Base-by-base conservation (phyloP, 495 filamentous ascomycete species). In the Annulohypoxylon stygium region DNA sequence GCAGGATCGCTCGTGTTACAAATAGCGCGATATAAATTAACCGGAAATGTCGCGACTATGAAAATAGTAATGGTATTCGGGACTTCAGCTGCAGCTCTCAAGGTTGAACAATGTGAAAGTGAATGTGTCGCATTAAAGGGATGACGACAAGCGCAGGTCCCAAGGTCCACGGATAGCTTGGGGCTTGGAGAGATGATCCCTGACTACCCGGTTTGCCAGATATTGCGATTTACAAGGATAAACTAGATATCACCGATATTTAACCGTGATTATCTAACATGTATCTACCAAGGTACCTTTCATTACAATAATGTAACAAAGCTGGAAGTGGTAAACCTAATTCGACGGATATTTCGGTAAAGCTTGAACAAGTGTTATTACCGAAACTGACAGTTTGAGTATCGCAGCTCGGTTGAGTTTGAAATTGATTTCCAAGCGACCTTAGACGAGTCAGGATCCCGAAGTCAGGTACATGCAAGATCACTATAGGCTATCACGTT, bases 111-210 rank as follows among this genome's bases (percentile, higher is more conserved):
- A 69, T 50, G 30, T 30, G 30, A 30, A 30, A 4, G 30, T 30
- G 5, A 30, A 30, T 30, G 70, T 69, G 54, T 67, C 71, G 66
- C 66, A 74, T 62, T 61, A 65, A 65, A 70, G 66, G 71, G 71
- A 69, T 74, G 71, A 74, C 66, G 70, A 69, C 70, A 69, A 26
- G 65, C 54, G 36, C 61, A 73, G 63, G 65, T n/a, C 39, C 39
- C 39, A 43, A 11, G 39, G 39, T 47, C 43, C 43, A 47, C 43
- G 43, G 43, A 12, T 68, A 39, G 65, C 65, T 69, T 59, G 47
- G 16, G 30, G 30, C 30, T 30, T 30, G 30, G 30, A 41, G 41
- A 25, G 50, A 50, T 25, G 50, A 58, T 51, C 51, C 60, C 60
- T 73, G 64, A 37, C 33, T 55, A 64, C 37, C 33, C 55, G 53